A percentile compares a stretch with the other conserved stretches of the same genome.
phyloP scores from a whole-genome alignment of 768 basidiomycete species.

The Pleurotus eryngii region DNA sequence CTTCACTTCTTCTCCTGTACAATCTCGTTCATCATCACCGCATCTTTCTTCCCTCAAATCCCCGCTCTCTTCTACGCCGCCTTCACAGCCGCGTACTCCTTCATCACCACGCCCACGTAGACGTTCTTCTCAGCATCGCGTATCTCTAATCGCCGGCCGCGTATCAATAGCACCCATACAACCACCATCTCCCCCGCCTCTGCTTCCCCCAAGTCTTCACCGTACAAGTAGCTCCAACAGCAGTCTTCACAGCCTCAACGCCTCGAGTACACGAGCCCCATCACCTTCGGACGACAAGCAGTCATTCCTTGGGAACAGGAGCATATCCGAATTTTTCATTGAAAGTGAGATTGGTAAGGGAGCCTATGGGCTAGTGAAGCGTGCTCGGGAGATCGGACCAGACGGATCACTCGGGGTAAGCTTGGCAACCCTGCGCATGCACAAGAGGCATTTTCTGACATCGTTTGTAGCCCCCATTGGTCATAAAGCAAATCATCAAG shows the following conservation, averaged over 20 bases:
- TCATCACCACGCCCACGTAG: constrained; percentile 64
- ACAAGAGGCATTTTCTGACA: not conserved
- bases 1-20: constrained; percentile 30
- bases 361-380: constrained; percentile 93
- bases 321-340: constrained; percentile 83
- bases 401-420: constrained; percentile 86
- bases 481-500: constrained; percentile 99
- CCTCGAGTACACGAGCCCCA: constrained; percentile 59
- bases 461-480: constrained; percentile 66
- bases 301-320: constrained; percentile 57
- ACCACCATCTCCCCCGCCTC: constrained; percentile 61
- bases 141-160: constrained; percentile 80
- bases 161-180: constrained; percentile 76
- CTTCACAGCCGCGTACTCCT: constrained; percentile 37
- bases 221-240: constrained; percentile 57
- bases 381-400: constrained; percentile 71
- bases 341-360: constrained; percentile 89
- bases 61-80: constrained; percentile 16
- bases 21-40: constrained; percentile 24
- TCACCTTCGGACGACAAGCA: constrained; percentile 48
- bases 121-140: constrained; percentile 80
- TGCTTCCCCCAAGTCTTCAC: constrained; percentile 58
- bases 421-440: constrained; percentile 13
- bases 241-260: constrained; percentile 55
- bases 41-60: constrained; percentile 23